Percentiles rank a stretch among this genome's conserved stretches.
These are phyloP conservation scores for Halophytophthora batemanensis DNA, from an alignment of 352 stramenopile genomes.

Conservation along the genomic window DNA sequence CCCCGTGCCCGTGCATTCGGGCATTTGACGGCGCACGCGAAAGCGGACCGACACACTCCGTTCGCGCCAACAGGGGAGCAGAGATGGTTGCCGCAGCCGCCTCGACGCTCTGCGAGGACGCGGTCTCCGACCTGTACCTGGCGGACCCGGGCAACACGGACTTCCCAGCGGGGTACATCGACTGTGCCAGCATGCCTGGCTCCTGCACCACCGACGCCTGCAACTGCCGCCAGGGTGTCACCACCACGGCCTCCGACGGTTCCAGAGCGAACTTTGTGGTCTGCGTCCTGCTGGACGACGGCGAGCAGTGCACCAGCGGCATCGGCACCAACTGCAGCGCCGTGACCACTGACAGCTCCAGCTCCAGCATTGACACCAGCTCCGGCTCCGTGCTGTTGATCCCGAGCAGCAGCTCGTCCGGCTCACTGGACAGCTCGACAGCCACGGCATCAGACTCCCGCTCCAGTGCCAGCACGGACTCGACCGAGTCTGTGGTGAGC, in stretches of 20 bases:
- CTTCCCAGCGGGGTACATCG: slow-evolving; percentile 22
- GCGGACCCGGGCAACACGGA: slow-evolving; percentile 27
- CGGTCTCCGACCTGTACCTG: slow-evolving; percentile 29
- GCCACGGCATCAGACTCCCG: neutral
- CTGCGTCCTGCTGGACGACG: slow-evolving; percentile 23
- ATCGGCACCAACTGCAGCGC: slow-evolving; percentile 20
- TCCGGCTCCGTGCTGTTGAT: neutral
- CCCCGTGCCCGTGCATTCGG: no score
- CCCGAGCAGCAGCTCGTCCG: neutral
- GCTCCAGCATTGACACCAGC: neutral
- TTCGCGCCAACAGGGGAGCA: no score
- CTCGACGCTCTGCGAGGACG: slow-evolving; percentile 20
- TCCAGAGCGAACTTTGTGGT: slow-evolving; percentile 26
- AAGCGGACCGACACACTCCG: no score
- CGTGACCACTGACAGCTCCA: slow-evolving; percentile 13
- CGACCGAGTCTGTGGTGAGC: slow-evolving; percentile 14
- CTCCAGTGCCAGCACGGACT: neutral
- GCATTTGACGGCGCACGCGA: no score
- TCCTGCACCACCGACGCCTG: slow-evolving; percentile 34
- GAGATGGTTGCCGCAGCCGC: slow-evolving; percentile 14
- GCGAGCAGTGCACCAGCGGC: slow-evolving; percentile 20
- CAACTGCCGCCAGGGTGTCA: slow-evolving; percentile 21
- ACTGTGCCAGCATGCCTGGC: slow-evolving; percentile 28
- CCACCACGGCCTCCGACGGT: slow-evolving; percentile 14
- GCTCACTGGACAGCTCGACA: no score